Conservation (phyloP, 257 asterid genomes). For the Gentiana straminea region DNA sequence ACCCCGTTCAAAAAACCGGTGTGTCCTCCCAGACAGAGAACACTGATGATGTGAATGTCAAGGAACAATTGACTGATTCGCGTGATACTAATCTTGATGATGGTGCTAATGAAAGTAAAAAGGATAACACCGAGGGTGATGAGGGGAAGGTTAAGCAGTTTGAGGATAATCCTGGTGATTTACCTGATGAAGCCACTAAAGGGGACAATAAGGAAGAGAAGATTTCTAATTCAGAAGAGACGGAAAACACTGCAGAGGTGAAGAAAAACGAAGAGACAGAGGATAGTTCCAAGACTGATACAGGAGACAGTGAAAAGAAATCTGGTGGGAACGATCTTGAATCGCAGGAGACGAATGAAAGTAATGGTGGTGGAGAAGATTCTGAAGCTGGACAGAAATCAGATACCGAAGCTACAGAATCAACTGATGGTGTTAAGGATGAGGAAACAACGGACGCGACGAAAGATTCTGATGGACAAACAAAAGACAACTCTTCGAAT, state of each 20-base stretch:
- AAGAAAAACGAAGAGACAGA: conserved; percentile 21
- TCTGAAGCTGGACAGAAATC: conserved; percentile 22
- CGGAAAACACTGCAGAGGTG: conserved; percentile 19
- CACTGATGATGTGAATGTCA: conserved; percentile 39
- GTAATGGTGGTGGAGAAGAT: conserved; percentile 16
- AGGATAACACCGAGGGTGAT: conserved; percentile 21
- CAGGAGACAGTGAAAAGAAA: conserved; percentile 18
- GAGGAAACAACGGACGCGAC: conserved; percentile 39
- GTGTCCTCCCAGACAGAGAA: conserved; percentile 40
- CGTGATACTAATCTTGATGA: conserved; percentile 23
- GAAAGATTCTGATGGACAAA: conserved; percentile 27
- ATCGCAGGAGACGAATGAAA: conserved; percentile 28
- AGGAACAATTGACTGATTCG: conserved; percentile 24
- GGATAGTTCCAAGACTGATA: conserved; percentile 15
- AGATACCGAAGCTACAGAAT: conserved; percentile 18
- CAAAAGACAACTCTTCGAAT: conserved; percentile 18
- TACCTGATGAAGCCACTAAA: conserved; percentile 78
- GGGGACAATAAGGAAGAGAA: conserved; percentile 32
- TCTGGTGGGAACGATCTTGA: conserved; percentile 23
- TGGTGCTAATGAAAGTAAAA: conserved; percentile 19
- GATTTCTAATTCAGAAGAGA: conserved; percentile 27
- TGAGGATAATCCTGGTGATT: conserved; percentile 83
- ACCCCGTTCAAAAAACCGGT: conserved; percentile 49
- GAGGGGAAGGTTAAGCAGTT: conserved; percentile 66
- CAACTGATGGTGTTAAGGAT: conserved; percentile 29